Base-by-base conservation (phyloP, 108 stramenopile species). In the Conticribra guillardii region DNA sequence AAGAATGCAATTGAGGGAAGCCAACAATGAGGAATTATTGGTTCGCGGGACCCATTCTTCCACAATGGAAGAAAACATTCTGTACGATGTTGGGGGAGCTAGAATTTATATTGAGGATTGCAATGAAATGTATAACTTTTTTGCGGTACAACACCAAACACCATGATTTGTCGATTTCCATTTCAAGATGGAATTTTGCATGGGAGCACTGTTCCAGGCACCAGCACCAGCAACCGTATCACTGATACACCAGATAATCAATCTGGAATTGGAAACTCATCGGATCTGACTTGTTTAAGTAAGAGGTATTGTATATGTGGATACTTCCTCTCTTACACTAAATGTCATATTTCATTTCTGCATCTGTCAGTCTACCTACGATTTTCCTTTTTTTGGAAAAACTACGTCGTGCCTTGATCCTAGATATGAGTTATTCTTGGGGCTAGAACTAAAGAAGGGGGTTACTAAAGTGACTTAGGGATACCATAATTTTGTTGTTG, bases 181-280 rank as follows among this genome's bases (percentile, higher is more conserved):
- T 75, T 87, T 55, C 22, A 44, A 28, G 81, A 84, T 49, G 26
- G 17, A 1, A 51, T 46, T 21, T 54, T 79, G 14, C 69, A 76
- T 44, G 86, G 86, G 19, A 84, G 86, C 55, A 84, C 86, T 34
- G 33, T 87, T n/a, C 83, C 86, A 21, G 86, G 86, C 30, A 84
- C 86, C 11, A n/a, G n/a, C n/a, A n/a, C n/a, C n/a, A 67, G 67
- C 41, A 84, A 80, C 31, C 48, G 59, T 9, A 30, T 72, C 19
- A 67, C 80, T 24, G 86, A 87, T 60, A 82, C 76, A 7, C 34
- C 72, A 14, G 70, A 70, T 55, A 87, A 87, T 41, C 86, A 87
- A 47, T 66, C 79, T 46, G 83, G 83, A 16, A 73, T 84, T n/a
- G n/a, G n/a, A n/a, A n/a, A n/a, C n/a, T n/a, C n/a, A n/a, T n/a